These are phyloP conservation scores for Mediolabrus comicus DNA, from an alignment of 108 stramenopile genomes.

Conservation along the genomic window DNA sequence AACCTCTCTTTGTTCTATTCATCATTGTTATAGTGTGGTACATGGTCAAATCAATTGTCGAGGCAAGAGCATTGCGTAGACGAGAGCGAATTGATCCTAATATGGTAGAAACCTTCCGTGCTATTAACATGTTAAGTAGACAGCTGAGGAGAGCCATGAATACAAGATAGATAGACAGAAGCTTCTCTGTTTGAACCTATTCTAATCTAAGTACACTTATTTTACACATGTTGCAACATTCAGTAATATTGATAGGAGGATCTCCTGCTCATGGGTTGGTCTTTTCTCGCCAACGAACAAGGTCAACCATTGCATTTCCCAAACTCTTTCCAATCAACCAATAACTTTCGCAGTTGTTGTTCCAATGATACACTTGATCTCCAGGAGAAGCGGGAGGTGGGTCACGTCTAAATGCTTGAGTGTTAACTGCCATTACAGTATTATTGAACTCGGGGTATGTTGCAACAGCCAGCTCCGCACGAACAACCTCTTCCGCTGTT, in stretches of 20 bases:
- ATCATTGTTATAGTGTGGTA: slow-evolving; percentile 18
- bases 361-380: slow-evolving; percentile 9
- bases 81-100: slow-evolving; percentile 47
- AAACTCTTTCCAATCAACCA: slow-evolving; percentile 4
- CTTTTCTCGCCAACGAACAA: background rate
- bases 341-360: slow-evolving; percentile 2
- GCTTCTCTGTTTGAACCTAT: background rate
- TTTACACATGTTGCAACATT: too few species aligned
- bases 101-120: slow-evolving; percentile 60
- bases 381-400: background rate
- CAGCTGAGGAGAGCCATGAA: slow-evolving; percentile 28
- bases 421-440: slow-evolving; percentile 3
- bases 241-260: too few species aligned
- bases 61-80: slow-evolving; percentile 9
- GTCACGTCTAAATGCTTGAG: background rate
- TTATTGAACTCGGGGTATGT: slow-evolving; percentile 1
- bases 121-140: slow-evolving; percentile 49
- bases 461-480: background rate
- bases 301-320: slow-evolving; percentile 3
- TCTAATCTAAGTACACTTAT: too few species aligned
- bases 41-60: slow-evolving; percentile 39
- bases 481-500: background rate
- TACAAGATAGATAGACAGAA: slow-evolving; percentile 8
- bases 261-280: too few species aligned
- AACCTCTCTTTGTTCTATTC: slow-evolving; percentile 38